Percentiles rank a stretch among this genome's conserved stretches.
Conservation (phyloP, 169 alveolate genomes). For the Plasmodium vivax region DNA sequence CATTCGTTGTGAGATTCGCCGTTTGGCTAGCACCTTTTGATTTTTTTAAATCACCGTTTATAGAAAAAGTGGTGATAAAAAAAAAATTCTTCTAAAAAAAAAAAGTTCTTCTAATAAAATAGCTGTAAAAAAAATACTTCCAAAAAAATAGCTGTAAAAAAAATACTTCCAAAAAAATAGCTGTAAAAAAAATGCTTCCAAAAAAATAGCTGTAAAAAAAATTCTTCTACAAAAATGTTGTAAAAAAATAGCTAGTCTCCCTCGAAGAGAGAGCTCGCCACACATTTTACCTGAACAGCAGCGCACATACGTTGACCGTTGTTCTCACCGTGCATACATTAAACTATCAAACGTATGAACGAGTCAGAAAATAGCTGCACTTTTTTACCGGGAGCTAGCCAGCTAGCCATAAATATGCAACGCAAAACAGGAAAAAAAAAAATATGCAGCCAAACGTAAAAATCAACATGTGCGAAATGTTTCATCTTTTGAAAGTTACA, state of each 20-base stretch:
- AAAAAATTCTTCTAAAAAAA: background rate
- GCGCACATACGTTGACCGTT: background rate
- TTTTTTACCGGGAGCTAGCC: background rate
- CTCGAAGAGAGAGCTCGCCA: background rate
- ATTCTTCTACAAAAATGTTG: background rate
- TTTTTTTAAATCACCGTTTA: background rate
- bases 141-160: background rate
- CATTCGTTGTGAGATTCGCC: background rate
- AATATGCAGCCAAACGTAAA: background rate
- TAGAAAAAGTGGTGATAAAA: background rate
- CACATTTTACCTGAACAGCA: background rate
- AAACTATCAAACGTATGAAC: constrained; percentile 1
- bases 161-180: background rate
- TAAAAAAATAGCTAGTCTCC: background rate
- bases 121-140: background rate
- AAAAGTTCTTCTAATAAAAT: background rate
- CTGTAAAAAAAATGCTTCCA: background rate
- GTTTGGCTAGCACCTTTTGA: background rate
- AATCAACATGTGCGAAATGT: background rate
- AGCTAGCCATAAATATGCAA: background rate
- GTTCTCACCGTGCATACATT: constrained; percentile 1
- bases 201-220: constrained; percentile 6
- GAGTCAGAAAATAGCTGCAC: constrained; percentile 9
- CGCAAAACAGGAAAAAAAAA: background rate
- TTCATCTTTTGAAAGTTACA: background rate